Evolutionary conservation across 768 basidiomycete genomes (phyloP), one percentile per base, ranked within the genome.

Genomic region (Pisolithus marmoratus): DNA sequence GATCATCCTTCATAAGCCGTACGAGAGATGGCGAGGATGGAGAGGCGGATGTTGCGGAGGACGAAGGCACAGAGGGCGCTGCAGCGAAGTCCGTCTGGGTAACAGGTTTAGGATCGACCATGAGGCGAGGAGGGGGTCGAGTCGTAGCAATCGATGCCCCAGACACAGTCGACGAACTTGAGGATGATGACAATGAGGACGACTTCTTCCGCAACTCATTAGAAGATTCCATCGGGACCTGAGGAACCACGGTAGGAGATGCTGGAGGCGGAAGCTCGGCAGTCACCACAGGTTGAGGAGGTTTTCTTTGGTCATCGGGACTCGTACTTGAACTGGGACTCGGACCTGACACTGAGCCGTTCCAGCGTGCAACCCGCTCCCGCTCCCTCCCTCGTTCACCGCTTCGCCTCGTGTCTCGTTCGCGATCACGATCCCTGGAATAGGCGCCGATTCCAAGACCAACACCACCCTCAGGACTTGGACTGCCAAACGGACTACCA

Each of bases 391-490:
- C 68, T 40, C 67, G 57, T 36, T 67, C 69, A 51, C 50, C 27
- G 11, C 48, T 44, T 40, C 57, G 56, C 34, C 66, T 70, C 22
- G 58, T 57, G 46, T 70, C 70, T 46, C 63, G 60, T 22, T 72
- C 60, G 40, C 64, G 63, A 17, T 70, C 60, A 11, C 73, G 63
- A 34, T 73, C 73, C 24, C 69, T 60, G 27, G 59, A 65, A 57
- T 64, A 70, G 51, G 58, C 65, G 27, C 63, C 72, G 12, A 60
- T 62, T 12, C 64, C 62, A 8, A 68, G 58, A 20, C 67, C 60
- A 9, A 62, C 42, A 37, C 47, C 56, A 42, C 55, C 67, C 6
- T 77, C 77, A 8, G 77, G 77, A 34, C 69, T 70, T 51, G 74
- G 31, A 44, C 66, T 71, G 34, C 70, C 70, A 19, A 69, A 41